Base-by-base conservation (phyloP, 192 early-diverging fungal species). In the Rhizophlyctis rosea region DNA sequence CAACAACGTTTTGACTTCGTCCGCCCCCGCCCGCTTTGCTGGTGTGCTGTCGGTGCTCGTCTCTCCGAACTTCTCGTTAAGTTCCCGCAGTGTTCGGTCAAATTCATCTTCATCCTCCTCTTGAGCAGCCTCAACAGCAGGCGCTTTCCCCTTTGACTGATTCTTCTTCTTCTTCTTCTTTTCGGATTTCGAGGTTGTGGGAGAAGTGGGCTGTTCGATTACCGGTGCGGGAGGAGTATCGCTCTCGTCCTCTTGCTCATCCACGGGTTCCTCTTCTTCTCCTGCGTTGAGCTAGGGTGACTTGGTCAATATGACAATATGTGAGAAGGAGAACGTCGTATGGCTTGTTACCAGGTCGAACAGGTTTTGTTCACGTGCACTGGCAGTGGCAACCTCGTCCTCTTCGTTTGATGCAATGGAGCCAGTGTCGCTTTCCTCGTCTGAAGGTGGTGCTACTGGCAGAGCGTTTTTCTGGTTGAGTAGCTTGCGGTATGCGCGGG, bases 81-180 rank as follows among this genome's bases (percentile, higher is more conserved):
- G 67, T 55, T 88, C 81, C 59, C 74, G 71, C 28, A 90, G 65
- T 11, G 81, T 75, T 39, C 64, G 68, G 53, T 91, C 88, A 39
- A 91, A 76, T 56, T 91, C 88, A 48, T 82, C 77, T 55, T 79
- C 56, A 32, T 69, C 81, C 61, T 86, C 79, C 5, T 83, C 85
- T 25, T 80, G 71, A 2, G 73, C 51, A 29, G 62, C 53, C 30
- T 67, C 54, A 18, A 28, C 62, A 5, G 24, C 47, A 25, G 34
- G 30, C 16, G 50, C 57, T 52, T 39, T 60, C n/a, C 24, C 59
- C 39, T 36, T 68, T 47, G 16, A 31, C 23, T 68, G 25, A n/a
- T 47, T 68, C 30, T 50, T 54, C 44, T 69, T 70, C 39, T 77
- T 81, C 39, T 75, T 78, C 68, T 81, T 85, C 65, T 85, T 87